phyloP scores from a whole-genome alignment of 2,329 filamentous ascomycete genomes.

The Ustilaginoidea virens region DNA sequence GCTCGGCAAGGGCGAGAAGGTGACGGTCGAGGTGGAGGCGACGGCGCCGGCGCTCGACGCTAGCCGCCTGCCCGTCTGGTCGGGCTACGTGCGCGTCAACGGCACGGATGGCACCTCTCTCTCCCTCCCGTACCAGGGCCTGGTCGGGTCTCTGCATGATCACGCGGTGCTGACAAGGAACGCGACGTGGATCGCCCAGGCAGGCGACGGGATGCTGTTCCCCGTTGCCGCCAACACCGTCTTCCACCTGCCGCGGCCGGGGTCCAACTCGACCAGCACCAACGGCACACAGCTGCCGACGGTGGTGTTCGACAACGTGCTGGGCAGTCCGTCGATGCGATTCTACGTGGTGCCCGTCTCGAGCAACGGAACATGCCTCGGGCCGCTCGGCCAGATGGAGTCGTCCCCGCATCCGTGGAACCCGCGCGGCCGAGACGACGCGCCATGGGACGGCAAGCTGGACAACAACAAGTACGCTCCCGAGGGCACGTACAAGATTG shows the following conservation, averaged over 20 bases:
- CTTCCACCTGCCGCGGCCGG: conserved; percentile 2
- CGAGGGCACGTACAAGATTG: conserved; percentile 20
- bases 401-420: conserved; percentile 17
- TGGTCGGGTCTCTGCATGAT: conserved; percentile 15
- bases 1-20: background rate
- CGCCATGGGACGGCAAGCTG: conserved; percentile 25
- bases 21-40: conserved; percentile 1
- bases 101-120: conserved; percentile 13
- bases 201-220: conserved; percentile 8
- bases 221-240: conserved; percentile 10
- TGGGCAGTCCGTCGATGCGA: conserved; percentile 8
- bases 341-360: conserved; percentile 1
- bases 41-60: conserved; percentile 3
- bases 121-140: conserved; percentile 19
- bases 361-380: conserved; percentile 13
- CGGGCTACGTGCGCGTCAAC: conserved; percentile 4
- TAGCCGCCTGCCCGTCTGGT: conserved; percentile 4
- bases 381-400: conserved; percentile 18
- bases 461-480: conserved; percentile 24
- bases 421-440: conserved; percentile 6
- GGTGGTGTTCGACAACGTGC: conserved; percentile 9
- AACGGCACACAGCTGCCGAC: conserved; percentile 12
- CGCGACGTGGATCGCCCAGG: conserved; percentile 16
- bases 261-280: conserved; percentile 10
- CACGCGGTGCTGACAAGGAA: conserved; percentile 18